Evolutionary conservation across 352 stramenopile species (phyloP).

Genomic region (Phytopythium boreale): DNA sequence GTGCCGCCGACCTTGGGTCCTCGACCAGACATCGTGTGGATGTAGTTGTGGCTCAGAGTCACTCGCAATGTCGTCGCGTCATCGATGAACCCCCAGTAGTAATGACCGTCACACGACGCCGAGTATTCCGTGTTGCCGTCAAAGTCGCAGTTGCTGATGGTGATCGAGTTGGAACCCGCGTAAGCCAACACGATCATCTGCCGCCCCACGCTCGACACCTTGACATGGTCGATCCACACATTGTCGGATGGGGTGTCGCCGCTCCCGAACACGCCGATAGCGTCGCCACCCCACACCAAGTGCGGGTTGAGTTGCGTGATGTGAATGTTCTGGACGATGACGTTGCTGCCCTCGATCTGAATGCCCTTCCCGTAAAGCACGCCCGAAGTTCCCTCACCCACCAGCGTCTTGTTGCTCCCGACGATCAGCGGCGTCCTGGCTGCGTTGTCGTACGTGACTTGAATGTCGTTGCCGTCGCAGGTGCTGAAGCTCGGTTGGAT

Average conservation of each 20-base stretch:
- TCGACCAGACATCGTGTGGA: constrained; percentile 43
- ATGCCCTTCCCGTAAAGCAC: constrained; percentile 44
- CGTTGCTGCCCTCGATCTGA: constrained; percentile 30
- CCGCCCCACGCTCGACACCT: constrained; percentile 30
- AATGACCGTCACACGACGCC: constrained; percentile 32
- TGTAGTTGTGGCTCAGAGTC: constrained; percentile 37
- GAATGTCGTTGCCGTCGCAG: constrained; percentile 19
- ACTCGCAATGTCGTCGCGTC: constrained; percentile 20
- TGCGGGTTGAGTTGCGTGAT: constrained; percentile 56
- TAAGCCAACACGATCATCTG: constrained; percentile 37
- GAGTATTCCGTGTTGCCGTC: constrained; percentile 34
- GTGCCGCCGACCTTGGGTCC: constrained; percentile 34
- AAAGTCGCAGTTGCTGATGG: constrained; percentile 50
- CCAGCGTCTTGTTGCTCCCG: constrained; percentile 40
- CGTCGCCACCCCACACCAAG: constrained; percentile 30
- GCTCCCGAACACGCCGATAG: constrained; percentile 19
- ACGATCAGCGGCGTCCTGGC: constrained; percentile 20
- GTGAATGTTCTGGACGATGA: constrained; percentile 56
- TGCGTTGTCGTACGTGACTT: constrained; percentile 22
- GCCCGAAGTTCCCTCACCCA: constrained; percentile 28
- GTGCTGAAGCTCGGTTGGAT: constrained; percentile 28
- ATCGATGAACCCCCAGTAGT: constrained; percentile 33
- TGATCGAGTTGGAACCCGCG: constrained; percentile 24
- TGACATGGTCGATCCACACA: constrained; percentile 51
- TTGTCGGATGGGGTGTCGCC: constrained; percentile 18